Evolutionary conservation across 768 basidiomycete genomes (phyloP), one percentile per base, ranked within the genome.

Genomic region (Tylopilus vinaceipallidus): DNA sequence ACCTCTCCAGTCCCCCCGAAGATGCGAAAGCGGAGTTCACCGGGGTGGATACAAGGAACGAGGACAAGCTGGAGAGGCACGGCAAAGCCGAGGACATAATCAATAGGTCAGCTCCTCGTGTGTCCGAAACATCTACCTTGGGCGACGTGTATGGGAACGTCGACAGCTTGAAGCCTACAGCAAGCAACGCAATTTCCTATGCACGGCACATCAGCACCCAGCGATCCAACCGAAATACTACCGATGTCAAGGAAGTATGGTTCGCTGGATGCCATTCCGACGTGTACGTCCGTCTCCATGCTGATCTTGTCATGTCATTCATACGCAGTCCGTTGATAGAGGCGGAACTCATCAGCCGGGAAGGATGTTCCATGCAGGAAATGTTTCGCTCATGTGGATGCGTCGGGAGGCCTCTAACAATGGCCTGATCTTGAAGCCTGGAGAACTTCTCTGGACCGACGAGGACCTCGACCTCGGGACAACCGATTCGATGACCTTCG

Each of bases 241-340:
- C 45, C 32, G 56, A 59, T 19, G 47, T 82, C 13, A 71, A 77
- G 49, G 82, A 42, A 42, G 40, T 42, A 6, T 42, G 40, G 40
- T 42, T 42, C 29, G 40, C 40, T 12, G 40, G 40, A 85, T 61
- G 62, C 10, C 73, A 73, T 50, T 60, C 58, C 27, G 71, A 72
- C 60, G 56, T 41, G 71, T 69, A 45, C 13, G 51, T 53, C 13
- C 42, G 26, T 41, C 9, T 29, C 14, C 39, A 30, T 41, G 10
- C 26, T 16, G 3, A 11, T 44, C 9, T 20, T 14, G 1, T 40
- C 17, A 5, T 38, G 16, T 12, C 20, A 37, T 47, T 17, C 17
- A 17, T 37, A 16, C 33, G 43, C 10, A 45, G 39, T n/a, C 16
- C 26, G 2, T 26, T 26, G 39, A 30, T 17, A 59, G 57, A 32